Evolutionary conservation across 768 basidiomycete genomes (phyloP).

Genomic region (Boletus sp.): DNA sequence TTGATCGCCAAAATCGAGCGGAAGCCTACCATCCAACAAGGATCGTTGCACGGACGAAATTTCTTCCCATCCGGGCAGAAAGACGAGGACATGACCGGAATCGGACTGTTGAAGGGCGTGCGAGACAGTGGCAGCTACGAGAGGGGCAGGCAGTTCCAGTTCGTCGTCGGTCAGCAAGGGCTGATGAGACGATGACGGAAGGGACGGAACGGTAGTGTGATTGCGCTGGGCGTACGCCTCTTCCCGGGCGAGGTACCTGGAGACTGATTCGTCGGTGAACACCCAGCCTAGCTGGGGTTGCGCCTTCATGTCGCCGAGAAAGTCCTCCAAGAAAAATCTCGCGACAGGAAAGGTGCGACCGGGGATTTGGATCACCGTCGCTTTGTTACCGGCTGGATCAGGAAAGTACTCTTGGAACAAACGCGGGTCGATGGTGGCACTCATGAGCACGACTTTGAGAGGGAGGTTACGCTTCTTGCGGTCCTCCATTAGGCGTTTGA

Average conservation of each 20-base stretch:
- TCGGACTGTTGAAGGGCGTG: slow-evolving; percentile 71
- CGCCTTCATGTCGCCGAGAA: slow-evolving; percentile 48
- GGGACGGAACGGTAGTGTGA: neutral
- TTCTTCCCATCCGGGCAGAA: slow-evolving; percentile 93
- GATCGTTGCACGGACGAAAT: slow-evolving; percentile 69
- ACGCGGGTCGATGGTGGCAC: slow-evolving; percentile 89
- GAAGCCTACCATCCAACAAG: slow-evolving; percentile 51
- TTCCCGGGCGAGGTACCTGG: slow-evolving; percentile 70
- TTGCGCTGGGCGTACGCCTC: slow-evolving; percentile 15
- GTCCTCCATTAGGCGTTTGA: slow-evolving; percentile 78
- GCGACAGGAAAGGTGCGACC: slow-evolving; percentile 89
- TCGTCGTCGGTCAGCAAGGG: slow-evolving; percentile 42
- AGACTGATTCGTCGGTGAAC: slow-evolving; percentile 64
- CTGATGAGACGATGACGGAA: slow-evolving; percentile 6
- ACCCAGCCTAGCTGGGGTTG: slow-evolving; percentile 54
- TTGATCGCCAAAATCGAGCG: slow-evolving; percentile 58
- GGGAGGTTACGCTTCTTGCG: slow-evolving; percentile 66
- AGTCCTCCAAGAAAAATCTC: slow-evolving; percentile 78
- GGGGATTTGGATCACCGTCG: slow-evolving; percentile 77
- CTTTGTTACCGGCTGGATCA: slow-evolving; percentile 54
- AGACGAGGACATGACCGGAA: slow-evolving; percentile 86
- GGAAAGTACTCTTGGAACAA: slow-evolving; percentile 89
- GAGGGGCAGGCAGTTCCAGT: slow-evolving; percentile 73
- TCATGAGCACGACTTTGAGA: slow-evolving; percentile 90
- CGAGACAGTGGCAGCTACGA: slow-evolving; percentile 78